A percentile compares a stretch with the other conserved stretches of the same genome.
Evolutionary conservation across 176 grass and related monocot species (phyloP).

Genomic region (Puya raimondii): DNA sequence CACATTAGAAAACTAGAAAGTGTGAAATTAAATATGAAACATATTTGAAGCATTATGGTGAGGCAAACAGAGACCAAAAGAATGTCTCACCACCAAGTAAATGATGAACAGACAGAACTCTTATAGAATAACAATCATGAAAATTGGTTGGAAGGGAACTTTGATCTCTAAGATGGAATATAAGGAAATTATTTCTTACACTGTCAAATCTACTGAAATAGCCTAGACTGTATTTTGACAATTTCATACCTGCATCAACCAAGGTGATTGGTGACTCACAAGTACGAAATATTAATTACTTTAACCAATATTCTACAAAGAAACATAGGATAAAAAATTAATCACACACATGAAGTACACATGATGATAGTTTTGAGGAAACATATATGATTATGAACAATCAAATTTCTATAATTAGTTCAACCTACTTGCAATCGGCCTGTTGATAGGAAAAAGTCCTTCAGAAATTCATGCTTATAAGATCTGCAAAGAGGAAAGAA

Average conservation of each 20-base stretch:
- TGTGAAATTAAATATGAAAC: background rate
- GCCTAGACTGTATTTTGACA: background rate
- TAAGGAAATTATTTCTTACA: background rate
- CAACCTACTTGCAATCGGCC: slow-evolving; percentile 79
- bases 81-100: background rate
- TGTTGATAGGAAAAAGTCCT: slow-evolving; percentile 93
- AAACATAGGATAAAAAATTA: background rate
- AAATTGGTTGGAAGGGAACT: background rate
- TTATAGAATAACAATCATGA: background rate
- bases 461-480: slow-evolving; percentile 92
- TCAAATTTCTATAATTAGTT: slow-evolving; percentile 16
- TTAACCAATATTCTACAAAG: background rate
- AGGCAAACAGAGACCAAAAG: background rate
- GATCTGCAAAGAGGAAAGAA: slow-evolving; percentile 39
- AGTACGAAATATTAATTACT: background rate
- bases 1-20: background rate
- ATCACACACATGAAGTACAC: too few species aligned
- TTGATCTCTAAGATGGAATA: background rate
- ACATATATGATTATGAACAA: slow-evolving; percentile 4
- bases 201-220: background rate
- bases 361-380: background rate
- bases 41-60: background rate
- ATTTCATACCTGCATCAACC: background rate
- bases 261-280: background rate
- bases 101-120: background rate